Evolutionary conservation across 2,329 filamentous ascomycete species (phyloP).

Genomic region (Penicillium nordicum): DNA sequence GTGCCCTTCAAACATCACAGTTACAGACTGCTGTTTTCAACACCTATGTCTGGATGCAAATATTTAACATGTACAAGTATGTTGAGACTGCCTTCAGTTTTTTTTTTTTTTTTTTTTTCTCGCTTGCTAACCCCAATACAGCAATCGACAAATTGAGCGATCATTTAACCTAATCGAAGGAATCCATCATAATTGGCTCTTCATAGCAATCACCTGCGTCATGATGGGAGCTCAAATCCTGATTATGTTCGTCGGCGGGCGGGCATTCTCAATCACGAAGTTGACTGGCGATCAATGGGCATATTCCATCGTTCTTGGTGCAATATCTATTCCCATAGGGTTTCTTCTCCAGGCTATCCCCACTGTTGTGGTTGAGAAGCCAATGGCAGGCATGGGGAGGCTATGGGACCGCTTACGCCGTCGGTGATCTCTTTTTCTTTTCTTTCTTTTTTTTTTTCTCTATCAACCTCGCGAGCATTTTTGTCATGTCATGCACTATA

Average conservation of each 20-base stretch:
- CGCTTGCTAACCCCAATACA: conserved; percentile 2
- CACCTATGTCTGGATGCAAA: conserved; percentile 69
- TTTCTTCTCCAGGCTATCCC: conserved; percentile 1
- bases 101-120: no score
- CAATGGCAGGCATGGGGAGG: neutral
- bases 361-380: conserved; percentile 1
- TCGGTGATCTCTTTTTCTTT: neutral
- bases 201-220: conserved; percentile 55
- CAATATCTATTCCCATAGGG: conserved; percentile 51
- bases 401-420: neutral
- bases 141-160: conserved; percentile 60
- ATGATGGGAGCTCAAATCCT: conserved; percentile 58
- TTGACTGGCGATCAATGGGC: conserved; percentile 55
- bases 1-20: conserved; percentile 39
- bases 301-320: conserved; percentile 50
- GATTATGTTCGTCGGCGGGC: conserved; percentile 57
- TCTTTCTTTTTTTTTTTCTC: neutral
- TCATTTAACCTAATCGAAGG: conserved; percentile 61
- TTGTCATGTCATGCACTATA: no score
- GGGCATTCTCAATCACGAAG: conserved; percentile 52
- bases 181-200: conserved; percentile 55
- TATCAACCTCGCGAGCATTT: neutral
- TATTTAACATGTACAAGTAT: conserved; percentile 65
- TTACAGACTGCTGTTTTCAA: conserved; percentile 65
- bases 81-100: neutral